These are phyloP conservation scores for Puya raimondii DNA, from an alignment of 176 grass and related monocot genomes.

Conservation along the genomic window DNA sequence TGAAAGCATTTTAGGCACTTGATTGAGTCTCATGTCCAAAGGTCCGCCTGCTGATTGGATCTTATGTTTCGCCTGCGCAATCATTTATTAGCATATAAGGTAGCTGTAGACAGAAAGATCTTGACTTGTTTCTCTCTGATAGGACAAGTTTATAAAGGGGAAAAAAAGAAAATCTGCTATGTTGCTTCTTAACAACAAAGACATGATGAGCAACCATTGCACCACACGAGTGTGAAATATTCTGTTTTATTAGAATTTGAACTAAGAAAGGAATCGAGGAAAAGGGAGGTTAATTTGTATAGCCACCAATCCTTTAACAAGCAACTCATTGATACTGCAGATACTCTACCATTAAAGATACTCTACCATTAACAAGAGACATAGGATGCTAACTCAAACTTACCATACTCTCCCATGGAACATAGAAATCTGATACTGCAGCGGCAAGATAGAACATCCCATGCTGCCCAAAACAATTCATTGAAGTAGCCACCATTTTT, in stretches of 20 bases:
- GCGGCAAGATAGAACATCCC: slow-evolving; percentile 94
- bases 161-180: too few relatives aligned
- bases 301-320: too few relatives aligned
- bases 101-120: slow-evolving; percentile 7
- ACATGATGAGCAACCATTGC: too few relatives aligned
- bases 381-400: background rate
- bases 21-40: slow-evolving; percentile 67
- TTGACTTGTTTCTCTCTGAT: background rate
- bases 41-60: slow-evolving; percentile 83
- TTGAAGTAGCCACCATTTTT: slow-evolving; percentile 60
- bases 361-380: background rate
- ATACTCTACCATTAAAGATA: too few relatives aligned
- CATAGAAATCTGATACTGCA: slow-evolving; percentile 88
- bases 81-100: slow-evolving; percentile 8
- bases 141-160: too few relatives aligned
- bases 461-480: slow-evolving; percentile 37
- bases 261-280: too few relatives aligned
- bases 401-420: slow-evolving; percentile 95
- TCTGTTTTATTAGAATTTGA: too few relatives aligned
- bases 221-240: too few relatives aligned
- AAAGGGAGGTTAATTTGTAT: too few relatives aligned
- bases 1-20: slow-evolving; percentile 82
- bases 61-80: slow-evolving; percentile 79
- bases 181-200: too few relatives aligned
- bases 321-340: too few relatives aligned